Percentiles rank a stretch among this genome's conserved stretches.
These are phyloP conservation scores for Fusarium sp. DNA, from an alignment of 2,329 filamentous ascomycete genomes.

Conservation along the genomic window DNA sequence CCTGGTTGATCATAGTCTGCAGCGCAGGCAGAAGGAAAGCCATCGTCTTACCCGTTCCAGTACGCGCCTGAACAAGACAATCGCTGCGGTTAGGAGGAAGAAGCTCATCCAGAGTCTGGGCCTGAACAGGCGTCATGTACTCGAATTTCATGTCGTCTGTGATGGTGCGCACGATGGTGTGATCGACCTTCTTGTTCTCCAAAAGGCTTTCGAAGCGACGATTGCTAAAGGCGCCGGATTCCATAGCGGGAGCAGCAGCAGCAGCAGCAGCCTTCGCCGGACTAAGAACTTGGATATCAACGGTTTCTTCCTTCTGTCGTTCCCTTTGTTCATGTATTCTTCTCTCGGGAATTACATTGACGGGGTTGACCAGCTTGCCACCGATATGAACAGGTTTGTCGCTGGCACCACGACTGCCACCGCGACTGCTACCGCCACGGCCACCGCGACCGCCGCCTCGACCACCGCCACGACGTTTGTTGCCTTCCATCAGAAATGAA, in stretches of 20 bases:
- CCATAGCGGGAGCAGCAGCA: neutral
- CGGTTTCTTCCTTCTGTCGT: neutral
- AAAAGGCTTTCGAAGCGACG: conserved; percentile 60
- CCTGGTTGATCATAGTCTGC: conserved; percentile 73
- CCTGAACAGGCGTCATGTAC: conserved; percentile 67
- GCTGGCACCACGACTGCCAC: neutral
- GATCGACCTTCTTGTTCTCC: conserved; percentile 56
- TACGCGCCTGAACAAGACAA: conserved; percentile 83
- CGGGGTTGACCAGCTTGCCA: neutral
- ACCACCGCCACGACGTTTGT: conserved; percentile 17
- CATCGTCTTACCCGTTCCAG: conserved; percentile 87
- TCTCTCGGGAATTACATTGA: neutral
- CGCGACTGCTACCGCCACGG: neutral
- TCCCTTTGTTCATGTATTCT: neutral
- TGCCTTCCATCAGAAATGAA: conserved; percentile 17
- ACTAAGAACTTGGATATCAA: neutral
- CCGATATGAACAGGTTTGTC: neutral
- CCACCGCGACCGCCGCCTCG: conserved; percentile 6
- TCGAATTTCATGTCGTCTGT: conserved; percentile 61
- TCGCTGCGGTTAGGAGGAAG: conserved; percentile 59
- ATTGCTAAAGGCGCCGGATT: conserved; percentile 18
- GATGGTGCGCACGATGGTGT: conserved; percentile 60
- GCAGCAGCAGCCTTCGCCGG: neutral
- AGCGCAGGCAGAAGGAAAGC: conserved; percentile 87
- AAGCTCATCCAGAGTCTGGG: conserved; percentile 61